Evolutionary conservation across 306 rosid species (phyloP).

Genomic region (Dryas octopetala): DNA sequence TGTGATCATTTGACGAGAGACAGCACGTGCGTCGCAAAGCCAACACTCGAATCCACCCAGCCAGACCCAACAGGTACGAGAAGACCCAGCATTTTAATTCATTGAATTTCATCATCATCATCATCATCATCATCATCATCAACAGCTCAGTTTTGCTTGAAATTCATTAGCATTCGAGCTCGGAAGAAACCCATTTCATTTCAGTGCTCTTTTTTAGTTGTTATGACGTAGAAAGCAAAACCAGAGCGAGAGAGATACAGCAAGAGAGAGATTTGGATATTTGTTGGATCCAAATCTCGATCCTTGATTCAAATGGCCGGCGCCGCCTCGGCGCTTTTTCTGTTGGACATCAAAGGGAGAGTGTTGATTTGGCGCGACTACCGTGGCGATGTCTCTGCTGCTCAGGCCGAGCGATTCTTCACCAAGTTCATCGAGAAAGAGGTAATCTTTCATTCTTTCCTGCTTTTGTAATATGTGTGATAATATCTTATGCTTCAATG

Average conservation of each 20-base stretch:
- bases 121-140: background rate
- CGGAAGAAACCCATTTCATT: background rate
- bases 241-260: background rate
- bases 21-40: conserved; percentile 1
- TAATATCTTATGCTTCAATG: background rate
- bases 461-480: background rate
- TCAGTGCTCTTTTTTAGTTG: background rate
- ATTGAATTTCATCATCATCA: conserved; percentile 2
- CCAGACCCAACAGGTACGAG: background rate
- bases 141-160: background rate
- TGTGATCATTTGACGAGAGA: background rate
- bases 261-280: no score
- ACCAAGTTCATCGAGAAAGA: conserved; percentile 85
- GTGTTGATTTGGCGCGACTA: conserved; percentile 88
- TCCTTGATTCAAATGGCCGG: conserved; percentile 53
- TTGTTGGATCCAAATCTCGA: conserved; percentile 9
- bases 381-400: conserved; percentile 80
- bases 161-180: background rate
- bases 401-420: conserved; percentile 86
- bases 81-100: background rate
- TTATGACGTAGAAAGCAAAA: background rate
- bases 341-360: conserved; percentile 83
- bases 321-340: conserved; percentile 85
- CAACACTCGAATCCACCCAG: background rate
- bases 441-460: conserved; percentile 25